A percentile compares a stretch with the other conserved stretches of the same genome.
Conservation (phyloP, 2,329 filamentous ascomycete genomes). For the Fusarium heterosporum region DNA sequence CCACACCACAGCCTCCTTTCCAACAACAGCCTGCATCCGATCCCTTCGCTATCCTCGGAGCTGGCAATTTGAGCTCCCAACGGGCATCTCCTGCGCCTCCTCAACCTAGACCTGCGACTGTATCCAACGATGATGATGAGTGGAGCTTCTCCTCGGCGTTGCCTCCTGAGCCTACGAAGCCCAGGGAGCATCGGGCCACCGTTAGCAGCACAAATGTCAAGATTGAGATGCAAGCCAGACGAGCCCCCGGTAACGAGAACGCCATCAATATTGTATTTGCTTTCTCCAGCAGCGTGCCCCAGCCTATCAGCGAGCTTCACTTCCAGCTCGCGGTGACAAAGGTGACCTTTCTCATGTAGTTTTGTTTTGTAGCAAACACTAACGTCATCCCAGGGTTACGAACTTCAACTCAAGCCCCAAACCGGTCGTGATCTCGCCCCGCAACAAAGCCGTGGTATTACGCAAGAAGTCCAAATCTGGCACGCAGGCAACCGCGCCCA, state of each 20-base stretch:
- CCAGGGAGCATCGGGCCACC: conserved; percentile 70
- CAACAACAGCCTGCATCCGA: conserved; percentile 62
- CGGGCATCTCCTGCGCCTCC: conserved; percentile 46
- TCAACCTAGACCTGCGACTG: conserved; percentile 45
- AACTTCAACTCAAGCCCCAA: conserved; percentile 85
- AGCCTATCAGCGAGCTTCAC: conserved; percentile 81
- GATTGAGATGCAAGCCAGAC: conserved; percentile 78
- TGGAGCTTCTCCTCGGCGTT: conserved; percentile 94
- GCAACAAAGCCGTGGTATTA: conserved; percentile 79
- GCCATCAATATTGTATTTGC: conserved; percentile 77
- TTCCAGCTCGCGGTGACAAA: conserved; percentile 96
- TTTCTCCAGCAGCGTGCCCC: conserved; percentile 84
- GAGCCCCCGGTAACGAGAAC: conserved; percentile 64
- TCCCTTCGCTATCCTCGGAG: conserved; percentile 65
- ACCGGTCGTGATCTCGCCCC: conserved; percentile 81
- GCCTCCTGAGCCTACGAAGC: conserved; percentile 69
- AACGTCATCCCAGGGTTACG: conserved; percentile 71
- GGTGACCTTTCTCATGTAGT: conserved; percentile 62
- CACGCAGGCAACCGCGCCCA: conserved; percentile 75
- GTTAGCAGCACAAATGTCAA: conserved; percentile 78
- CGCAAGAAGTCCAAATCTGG: conserved; percentile 80
- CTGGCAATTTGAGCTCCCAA: conserved; percentile 40
- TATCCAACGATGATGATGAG: conserved; percentile 80
- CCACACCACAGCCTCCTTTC: conserved; percentile 63
- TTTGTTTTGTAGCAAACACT: background rate